Evolutionary conservation across 208 protist species (phyloP), one percentile per base, ranked within the genome.

Genomic region (Leishmania martiniquensis): DNA sequence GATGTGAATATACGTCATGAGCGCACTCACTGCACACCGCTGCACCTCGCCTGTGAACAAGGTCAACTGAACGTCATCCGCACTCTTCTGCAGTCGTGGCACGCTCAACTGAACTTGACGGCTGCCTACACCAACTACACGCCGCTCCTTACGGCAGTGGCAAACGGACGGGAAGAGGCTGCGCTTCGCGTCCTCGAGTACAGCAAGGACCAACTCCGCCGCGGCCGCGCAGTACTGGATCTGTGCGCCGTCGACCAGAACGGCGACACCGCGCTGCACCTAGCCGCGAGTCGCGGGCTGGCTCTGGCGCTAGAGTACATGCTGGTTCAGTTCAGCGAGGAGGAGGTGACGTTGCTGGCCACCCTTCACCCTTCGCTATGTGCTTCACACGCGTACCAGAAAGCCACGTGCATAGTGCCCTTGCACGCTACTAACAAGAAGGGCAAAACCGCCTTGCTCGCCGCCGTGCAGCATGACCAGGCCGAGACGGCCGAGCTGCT

Each of bases 21-120:
- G 37, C 87, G 89, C 15, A 87, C 92, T 0, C 85, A 92, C 25
- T 88, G 85, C 75, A 93, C 84, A 1, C 84, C 92, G n/a, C 83
- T 96, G 54, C 92, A 96, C 68, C 84, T 96, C n/a, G 92, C 92
- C 52, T 94, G 90, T 63, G 90, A 96, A 75, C 80, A 85, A 20
- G 90, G 90, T 22, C 87, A 91, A 57, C 62, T 91, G 29, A 70
- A 75, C 32, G 87, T 96, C 4, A 81, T 90, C 15, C 83, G 83
- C 5, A 71, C 74, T 0, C 86, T 96, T 25, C 85, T 96, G 55
- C 72, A 75, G 29, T 85, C 78, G 59, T 85, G 79, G 80, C 82
- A 86, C n/a, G 92, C 92, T 34, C 86, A 86, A 25, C 78, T 96
- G 15, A 91, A 88, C 82, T 68, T 87, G 42, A 55, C 85, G 15